These are phyloP conservation scores for Holtermannia corniformis DNA, from an alignment of 768 basidiomycete species.

Conservation along the genomic window DNA sequence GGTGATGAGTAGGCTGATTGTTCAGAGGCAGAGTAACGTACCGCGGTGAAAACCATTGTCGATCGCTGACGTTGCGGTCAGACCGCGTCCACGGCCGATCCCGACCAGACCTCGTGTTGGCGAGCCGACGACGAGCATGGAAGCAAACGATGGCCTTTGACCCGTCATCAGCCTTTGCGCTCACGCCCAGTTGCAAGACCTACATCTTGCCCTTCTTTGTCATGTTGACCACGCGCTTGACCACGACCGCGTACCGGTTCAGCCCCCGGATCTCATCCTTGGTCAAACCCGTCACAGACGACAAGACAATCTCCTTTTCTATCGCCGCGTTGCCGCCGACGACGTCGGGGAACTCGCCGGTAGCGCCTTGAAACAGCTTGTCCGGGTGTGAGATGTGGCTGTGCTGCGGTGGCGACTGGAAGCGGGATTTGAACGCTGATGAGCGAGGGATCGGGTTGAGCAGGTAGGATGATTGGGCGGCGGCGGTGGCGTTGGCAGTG, in stretches of 20 bases:
- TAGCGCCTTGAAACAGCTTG: not conserved
- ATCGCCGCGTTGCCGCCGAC: slow-evolving; percentile 11
- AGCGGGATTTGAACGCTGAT: not conserved
- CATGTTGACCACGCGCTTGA: slow-evolving; percentile 65
- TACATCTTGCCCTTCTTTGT: slow-evolving; percentile 84
- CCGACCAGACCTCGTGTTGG: slow-evolving; percentile 39
- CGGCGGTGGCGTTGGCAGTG: not conserved
- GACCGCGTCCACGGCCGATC: slow-evolving; percentile 35
- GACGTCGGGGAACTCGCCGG: not conserved
- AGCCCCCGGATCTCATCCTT: slow-evolving; percentile 38
- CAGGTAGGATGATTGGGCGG: not conserved
- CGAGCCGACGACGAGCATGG: slow-evolving; percentile 38
- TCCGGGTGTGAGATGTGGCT: not conserved
- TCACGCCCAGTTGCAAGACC: slow-evolving; percentile 8
- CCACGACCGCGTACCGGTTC: slow-evolving; percentile 40
- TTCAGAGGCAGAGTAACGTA: slow-evolving; percentile 5
- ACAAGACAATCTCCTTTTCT: slow-evolving; percentile 14
- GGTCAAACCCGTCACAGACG: slow-evolving; percentile 32
- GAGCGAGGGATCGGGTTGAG: not conserved
- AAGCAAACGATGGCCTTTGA: slow-evolving; percentile 22
- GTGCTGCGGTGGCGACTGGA: not conserved
- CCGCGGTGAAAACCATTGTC: slow-evolving; percentile 35
- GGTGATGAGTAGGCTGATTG: slow-evolving; percentile 44
- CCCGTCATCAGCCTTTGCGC: not conserved
- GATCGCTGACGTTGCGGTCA: slow-evolving; percentile 24